Evolutionary conservation across 164 flowering plant genomes (phyloP), one percentile per base, ranked within the genome.

Genomic region (Liquidambar formosana): DNA sequence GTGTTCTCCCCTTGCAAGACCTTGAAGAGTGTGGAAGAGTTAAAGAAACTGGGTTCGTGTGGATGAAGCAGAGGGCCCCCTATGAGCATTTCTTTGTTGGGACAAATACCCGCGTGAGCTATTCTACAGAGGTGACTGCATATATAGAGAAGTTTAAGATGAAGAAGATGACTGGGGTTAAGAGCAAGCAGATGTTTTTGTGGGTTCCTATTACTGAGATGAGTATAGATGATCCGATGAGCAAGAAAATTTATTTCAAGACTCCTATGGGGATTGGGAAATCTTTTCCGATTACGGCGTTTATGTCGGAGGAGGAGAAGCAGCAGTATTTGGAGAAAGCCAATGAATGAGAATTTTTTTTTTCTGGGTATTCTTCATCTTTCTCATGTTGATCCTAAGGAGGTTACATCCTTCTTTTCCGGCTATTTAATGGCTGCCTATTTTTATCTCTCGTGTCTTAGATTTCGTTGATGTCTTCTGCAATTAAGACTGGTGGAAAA

Each of bases 181-280:
- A 87, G 86, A 87, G 86, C 77, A 91, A 84, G 76, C 98, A 92
- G 75, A 22, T 87, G 58, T 60, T 94, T 47, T 10, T 94, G 58
- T 92, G 98, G 98, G 86, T 94, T 22, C 96, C 98, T 0, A 80
- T 94, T 1, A 70, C 74, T 0, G 98, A 94, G 79, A 94, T 94
- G 98, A 87, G 86, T 73, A 75, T 92, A 1, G 92, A 86, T 1
- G 86, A 79, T 16, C 78, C 83, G 0, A 45, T 54, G 5, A 67
- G 76, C 54, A 45, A 70, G 63, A 92, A 85, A 61, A 78, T 91
- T 4, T 41, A 64, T 43, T 89, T 89, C 82, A 82, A 82, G 76
- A 84, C 86, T 33, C 83, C 88, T 0, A 54, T 88, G 79, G 91
- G 91, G 38, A 76, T 85, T 19, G 85, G 86, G 1, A 84, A 68